Conservation (phyloP, 306 rosid genomes). For the Coriaria nepalensis region DNA sequence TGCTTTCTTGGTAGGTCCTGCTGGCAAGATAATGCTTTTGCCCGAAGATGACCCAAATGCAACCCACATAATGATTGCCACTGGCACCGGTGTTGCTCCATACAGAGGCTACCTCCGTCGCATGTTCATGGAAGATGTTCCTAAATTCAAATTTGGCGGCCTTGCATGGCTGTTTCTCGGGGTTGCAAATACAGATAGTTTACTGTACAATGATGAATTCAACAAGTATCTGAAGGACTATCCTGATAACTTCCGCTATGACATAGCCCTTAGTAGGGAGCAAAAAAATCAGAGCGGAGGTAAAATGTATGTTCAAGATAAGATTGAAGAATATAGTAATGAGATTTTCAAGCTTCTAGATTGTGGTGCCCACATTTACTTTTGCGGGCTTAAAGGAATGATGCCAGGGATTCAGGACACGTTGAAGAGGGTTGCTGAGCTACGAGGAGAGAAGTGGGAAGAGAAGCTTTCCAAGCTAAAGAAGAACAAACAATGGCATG, state of each 20-base stretch:
- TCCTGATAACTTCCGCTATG: conserved; percentile 65
- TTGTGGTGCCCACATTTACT: conserved; percentile 82
- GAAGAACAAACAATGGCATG: conserved; percentile 99
- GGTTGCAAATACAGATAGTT: conserved; percentile 78
- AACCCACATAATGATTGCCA: conserved; percentile 93
- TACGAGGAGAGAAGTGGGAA: conserved; percentile 88
- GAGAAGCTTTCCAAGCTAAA: conserved; percentile 79
- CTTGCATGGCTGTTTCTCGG: conserved; percentile 97
- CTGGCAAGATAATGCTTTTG: conserved; percentile 96
- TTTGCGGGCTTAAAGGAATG: conserved; percentile 97
- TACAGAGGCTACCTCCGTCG: conserved; percentile 93
- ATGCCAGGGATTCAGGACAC: conserved; percentile 99
- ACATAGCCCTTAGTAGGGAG: conserved; percentile 81
- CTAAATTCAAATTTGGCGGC: conserved; percentile 72
- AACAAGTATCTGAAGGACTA: conserved; percentile 66
- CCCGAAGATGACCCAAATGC: conserved; percentile 91
- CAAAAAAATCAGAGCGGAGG: conserved; percentile 80
- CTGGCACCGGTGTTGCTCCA: conserved; percentile 94
- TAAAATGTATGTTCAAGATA: conserved; percentile 96
- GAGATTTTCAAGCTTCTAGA: conserved; percentile 78
- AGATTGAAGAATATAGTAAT: conserved; percentile 90
- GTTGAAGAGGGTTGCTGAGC: conserved; percentile 71
- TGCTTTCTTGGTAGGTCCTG: conserved; percentile 52
- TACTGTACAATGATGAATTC: conserved; percentile 84
- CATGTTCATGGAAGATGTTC: conserved; percentile 88